Percentiles rank a stretch among this genome's conserved stretches.
These are phyloP conservation scores for Eustoma russellianum DNA, from an alignment of 257 asterid genomes.

Conservation along the genomic window DNA sequence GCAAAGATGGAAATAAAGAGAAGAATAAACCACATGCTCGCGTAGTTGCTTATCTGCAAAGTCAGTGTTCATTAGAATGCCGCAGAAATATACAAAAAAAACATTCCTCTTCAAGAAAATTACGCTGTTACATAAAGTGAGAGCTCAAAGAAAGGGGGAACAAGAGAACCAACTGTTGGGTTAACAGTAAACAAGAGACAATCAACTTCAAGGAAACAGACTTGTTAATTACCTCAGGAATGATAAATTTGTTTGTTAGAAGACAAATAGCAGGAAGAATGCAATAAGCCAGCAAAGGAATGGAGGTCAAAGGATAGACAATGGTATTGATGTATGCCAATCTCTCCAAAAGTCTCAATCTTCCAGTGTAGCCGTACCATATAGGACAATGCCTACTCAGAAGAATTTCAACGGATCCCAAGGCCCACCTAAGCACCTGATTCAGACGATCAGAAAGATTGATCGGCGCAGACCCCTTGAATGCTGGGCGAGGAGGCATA, in stretches of 20 bases:
- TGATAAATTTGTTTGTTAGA: constrained; percentile 76
- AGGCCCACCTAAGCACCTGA: constrained; percentile 97
- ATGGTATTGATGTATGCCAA: constrained; percentile 82
- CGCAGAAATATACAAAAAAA: neutral
- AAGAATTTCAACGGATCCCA: constrained; percentile 83
- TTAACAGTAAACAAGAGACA: neutral
- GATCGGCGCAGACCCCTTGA: constrained; percentile 94
- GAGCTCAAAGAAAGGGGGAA: no score
- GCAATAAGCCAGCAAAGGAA: constrained; percentile 78
- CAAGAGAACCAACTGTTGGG: no score
- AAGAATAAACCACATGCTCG: constrained; percentile 85
- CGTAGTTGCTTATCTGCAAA: constrained; percentile 79
- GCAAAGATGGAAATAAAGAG: constrained; percentile 71
- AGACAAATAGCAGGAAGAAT: constrained; percentile 85
- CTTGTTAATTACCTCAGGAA: constrained; percentile 55
- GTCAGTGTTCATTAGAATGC: neutral
- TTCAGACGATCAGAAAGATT: constrained; percentile 91
- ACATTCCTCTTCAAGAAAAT: neutral
- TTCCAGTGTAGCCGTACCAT: constrained; percentile 84
- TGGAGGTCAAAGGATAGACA: constrained; percentile 81
- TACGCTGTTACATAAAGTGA: neutral
- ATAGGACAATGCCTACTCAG: constrained; percentile 90
- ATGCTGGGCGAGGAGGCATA: constrained; percentile 86
- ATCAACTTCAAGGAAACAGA: neutral
- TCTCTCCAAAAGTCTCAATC: constrained; percentile 58